These are phyloP conservation scores for Aspergillus carlsbadensis DNA, from an alignment of 495 filamentous ascomycete species.

Conservation along the genomic window DNA sequence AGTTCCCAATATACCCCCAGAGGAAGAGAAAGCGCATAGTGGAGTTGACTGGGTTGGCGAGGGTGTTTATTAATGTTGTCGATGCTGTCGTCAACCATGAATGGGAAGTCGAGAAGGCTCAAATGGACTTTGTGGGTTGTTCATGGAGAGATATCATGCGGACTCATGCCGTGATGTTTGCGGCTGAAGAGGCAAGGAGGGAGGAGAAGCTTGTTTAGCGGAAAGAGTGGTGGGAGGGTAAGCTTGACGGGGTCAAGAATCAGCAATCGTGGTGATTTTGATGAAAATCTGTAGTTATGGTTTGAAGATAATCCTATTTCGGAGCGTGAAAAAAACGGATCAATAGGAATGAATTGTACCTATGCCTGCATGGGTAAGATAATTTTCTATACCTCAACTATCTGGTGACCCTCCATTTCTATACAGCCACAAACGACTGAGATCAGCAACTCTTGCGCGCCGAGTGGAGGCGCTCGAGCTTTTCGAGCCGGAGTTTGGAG, in stretches of 20 bases:
- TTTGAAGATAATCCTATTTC: too few relatives aligned
- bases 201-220: slow-evolving; percentile 59
- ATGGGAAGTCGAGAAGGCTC: too few relatives aligned
- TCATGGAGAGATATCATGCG: neutral
- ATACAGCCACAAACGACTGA: slow-evolving; percentile 74
- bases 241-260: too few relatives aligned
- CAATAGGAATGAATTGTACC: too few relatives aligned
- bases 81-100: neutral
- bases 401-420: slow-evolving; percentile 62
- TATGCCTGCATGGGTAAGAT: too few relatives aligned
- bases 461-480: neutral
- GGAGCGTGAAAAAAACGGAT: too few relatives aligned
- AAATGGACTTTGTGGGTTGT: too few relatives aligned
- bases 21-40: neutral
- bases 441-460: slow-evolving; percentile 56
- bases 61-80: neutral
- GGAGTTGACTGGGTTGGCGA: neutral
- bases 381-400: neutral
- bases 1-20: too few relatives aligned
- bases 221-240: slow-evolving; percentile 58
- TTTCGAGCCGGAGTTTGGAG: neutral
- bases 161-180: slow-evolving; percentile 76
- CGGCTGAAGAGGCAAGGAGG: slow-evolving; percentile 67
- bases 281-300: too few relatives aligned
- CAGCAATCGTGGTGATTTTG: too few relatives aligned